Base-by-base conservation (phyloP, 371 early-diverging fungal species). In the Mortierella sp. region DNA sequence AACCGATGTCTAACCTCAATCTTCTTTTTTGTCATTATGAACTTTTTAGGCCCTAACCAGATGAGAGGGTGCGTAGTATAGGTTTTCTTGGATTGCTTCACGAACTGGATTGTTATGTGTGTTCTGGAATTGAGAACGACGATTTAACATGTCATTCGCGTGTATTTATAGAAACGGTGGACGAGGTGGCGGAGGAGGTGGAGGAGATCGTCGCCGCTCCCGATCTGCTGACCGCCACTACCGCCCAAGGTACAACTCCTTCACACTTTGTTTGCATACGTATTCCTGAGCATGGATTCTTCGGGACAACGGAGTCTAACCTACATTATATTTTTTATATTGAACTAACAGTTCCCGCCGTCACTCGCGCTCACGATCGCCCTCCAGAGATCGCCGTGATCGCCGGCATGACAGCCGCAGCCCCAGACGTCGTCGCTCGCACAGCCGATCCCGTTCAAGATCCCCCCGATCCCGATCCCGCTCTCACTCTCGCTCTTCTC, bases 361-460 rank as follows among this genome's bases (percentile, higher is more conserved):
- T n/a, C 75, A 81, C 54, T 77, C 81, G 49, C 81, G 81, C 24
- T 80, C 81, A 4, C 74, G 82, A n/a, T 81, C 82, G 41, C 82
- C 75, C 18, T 81, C 82, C 24, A 71, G 70, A 18, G 81, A 80
- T 32, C 82, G 77, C 43, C 82, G 77, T 41, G 75, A 73, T 43
- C 78, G 76, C 38, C 74, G 77, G 21, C 76, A 74, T 7, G 77
- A 74, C 44, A 75, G 81, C 27, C 72, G 72, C 43, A 75, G 81
- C 55, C 73, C 76, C 41, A 49, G 38, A 16, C 77, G 74, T 51
- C 76, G 77, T 70, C 71, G 76, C 14, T 70, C 51, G 41, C 10
- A 51, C 3, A 38, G 43, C 46, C 74, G 70, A 54, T 77, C 77
- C 3, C 82, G 82, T 56, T 80, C 81, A n/a, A 70, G 75, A 56